phyloP scores from a whole-genome alignment of 495 filamentous ascomycete genomes.

The Penicillium goetzii region DNA sequence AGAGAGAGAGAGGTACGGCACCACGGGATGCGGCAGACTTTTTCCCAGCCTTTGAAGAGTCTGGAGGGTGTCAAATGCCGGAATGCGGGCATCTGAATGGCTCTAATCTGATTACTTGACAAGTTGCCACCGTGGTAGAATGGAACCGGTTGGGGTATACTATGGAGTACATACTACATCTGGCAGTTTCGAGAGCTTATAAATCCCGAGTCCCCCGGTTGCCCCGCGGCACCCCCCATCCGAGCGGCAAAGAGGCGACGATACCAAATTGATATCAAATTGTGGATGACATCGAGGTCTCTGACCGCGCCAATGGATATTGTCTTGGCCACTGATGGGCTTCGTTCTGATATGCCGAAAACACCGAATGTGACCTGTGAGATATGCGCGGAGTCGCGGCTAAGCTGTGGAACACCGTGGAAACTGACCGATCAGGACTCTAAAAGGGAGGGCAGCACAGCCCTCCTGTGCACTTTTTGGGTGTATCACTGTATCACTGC shows the following conservation, averaged over 20 bases:
- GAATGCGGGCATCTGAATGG: not conserved
- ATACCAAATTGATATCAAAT: not conserved
- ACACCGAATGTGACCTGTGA: not conserved
- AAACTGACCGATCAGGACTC: not conserved
- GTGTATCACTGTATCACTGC: not conserved
- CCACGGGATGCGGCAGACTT: slow-evolving; percentile 26
- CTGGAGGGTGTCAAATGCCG: not conserved
- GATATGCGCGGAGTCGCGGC: not conserved
- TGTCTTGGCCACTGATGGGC: not conserved
- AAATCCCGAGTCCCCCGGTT: slow-evolving; percentile 8
- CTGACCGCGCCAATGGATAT: not conserved
- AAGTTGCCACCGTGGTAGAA: not conserved
- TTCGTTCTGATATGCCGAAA: not conserved
- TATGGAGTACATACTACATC: not conserved
- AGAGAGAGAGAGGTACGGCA: not conserved
- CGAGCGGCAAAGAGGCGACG: not conserved
- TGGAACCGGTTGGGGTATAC: not conserved
- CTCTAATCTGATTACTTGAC: not conserved
- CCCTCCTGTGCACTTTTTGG: not conserved
- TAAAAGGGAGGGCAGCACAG: not conserved
- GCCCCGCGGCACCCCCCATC: not conserved
- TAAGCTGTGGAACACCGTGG: not conserved
- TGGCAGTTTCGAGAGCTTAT: slow-evolving; percentile 5
- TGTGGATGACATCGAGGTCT: not conserved
- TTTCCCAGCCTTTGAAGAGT: slow-evolving; percentile 6